A percentile compares a stretch with the other conserved stretches of the same genome.
Conservation (phyloP, 164 flowering plant genomes). For the Aristolochia fimbriata region DNA sequence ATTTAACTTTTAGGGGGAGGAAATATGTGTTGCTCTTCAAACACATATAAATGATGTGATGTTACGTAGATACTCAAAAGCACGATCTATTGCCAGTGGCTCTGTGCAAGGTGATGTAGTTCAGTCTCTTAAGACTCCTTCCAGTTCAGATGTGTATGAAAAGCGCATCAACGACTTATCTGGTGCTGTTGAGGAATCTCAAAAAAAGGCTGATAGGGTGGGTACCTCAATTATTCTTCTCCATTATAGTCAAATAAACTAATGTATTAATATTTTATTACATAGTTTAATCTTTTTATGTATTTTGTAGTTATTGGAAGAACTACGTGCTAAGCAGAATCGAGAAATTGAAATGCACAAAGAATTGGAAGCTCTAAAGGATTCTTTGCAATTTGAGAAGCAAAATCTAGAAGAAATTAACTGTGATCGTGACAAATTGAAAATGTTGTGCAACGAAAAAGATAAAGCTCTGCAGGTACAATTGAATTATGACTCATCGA, state of each 20-base stretch:
- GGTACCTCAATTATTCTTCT: constrained; percentile 9
- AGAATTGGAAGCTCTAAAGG: constrained; percentile 56
- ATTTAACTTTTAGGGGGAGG: constrained; percentile 68
- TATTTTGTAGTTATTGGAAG: constrained; percentile 49
- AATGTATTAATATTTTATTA: not conserved
- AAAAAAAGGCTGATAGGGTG: constrained; percentile 56
- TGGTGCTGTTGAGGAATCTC: constrained; percentile 71
- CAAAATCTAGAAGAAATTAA: constrained; percentile 42
- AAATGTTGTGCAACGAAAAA: constrained; percentile 48
- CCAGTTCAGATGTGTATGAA: constrained; percentile 49
- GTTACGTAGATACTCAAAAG: constrained; percentile 94
- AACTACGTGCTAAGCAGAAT: constrained; percentile 55
- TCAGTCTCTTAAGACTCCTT: constrained; percentile 31
- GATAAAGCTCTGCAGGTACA: constrained; percentile 62
- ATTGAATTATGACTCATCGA: not conserved
- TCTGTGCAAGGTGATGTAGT: constrained; percentile 61
- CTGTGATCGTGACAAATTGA: constrained; percentile 45
- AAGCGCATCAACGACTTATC: constrained; percentile 71
- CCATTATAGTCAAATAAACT: not conserved
- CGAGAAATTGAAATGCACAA: constrained; percentile 47
- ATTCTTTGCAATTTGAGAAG: constrained; percentile 43
- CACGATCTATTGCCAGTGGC: constrained; percentile 56
- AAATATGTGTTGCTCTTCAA: constrained; percentile 98
- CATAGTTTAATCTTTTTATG: not conserved
- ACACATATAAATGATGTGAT: constrained; percentile 99